Conservation (phyloP, 805 yeast species). For the Clavispora vitiphila region DNA sequence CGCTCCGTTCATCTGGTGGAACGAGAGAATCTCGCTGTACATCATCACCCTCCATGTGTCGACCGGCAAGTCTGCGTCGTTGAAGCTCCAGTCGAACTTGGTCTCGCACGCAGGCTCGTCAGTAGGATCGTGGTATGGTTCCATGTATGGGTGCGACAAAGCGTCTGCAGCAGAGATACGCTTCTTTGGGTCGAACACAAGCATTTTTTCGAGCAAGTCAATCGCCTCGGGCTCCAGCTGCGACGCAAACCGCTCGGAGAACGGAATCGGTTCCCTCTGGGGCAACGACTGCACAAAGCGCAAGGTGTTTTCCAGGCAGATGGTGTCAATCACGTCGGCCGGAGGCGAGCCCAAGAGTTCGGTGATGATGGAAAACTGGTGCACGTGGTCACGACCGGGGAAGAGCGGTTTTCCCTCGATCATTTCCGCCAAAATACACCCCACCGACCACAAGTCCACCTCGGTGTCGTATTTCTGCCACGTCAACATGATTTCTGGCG, state of each 20-base stretch:
- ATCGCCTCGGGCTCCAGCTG: conserved; percentile 54
- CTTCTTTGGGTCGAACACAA: conserved; percentile 91
- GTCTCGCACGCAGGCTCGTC: conserved; percentile 95
- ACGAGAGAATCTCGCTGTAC: conserved; percentile 94
- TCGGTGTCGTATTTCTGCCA: conserved; percentile 98
- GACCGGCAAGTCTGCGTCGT: conserved; percentile 95
- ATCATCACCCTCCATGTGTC: conserved; percentile 99
- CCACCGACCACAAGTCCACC: conserved; percentile 97
- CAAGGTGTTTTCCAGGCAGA: conserved; percentile 91
- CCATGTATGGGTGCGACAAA: conserved; percentile 49
- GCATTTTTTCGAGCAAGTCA: conserved; percentile 82
- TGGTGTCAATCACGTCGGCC: conserved; percentile 90
- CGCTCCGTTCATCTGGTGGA: conserved; percentile 77
- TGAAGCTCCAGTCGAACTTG: conserved; percentile 96
- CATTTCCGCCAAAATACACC: conserved; percentile 97
- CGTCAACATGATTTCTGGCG: conserved; percentile 97
- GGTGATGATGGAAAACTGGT: conserved; percentile 94
- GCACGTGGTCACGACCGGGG: conserved; percentile 98
- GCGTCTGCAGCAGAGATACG: conserved; percentile 92
- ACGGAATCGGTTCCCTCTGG: conserved; percentile 85
- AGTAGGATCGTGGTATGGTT: conserved; percentile 40
- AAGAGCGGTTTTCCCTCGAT: conserved; percentile 94
- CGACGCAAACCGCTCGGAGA: conserved; percentile 71
- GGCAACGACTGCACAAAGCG: conserved; percentile 93
- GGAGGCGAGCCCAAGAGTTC: conserved; percentile 97